Conservation (phyloP, 2,329 filamentous ascomycete genomes). For the Cladobotryum protrusum region DNA sequence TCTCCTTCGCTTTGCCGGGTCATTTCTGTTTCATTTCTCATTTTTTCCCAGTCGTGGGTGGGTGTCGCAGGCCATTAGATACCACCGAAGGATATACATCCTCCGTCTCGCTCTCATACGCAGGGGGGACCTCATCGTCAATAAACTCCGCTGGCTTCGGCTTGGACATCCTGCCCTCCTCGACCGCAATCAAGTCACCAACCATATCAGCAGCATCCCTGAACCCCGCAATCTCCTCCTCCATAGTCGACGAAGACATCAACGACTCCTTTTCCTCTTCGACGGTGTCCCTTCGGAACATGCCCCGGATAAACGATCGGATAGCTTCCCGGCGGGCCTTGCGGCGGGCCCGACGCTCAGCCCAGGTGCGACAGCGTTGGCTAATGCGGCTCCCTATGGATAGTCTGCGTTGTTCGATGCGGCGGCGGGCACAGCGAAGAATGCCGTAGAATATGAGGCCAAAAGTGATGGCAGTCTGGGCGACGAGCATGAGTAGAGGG, state of each 20-base stretch:
- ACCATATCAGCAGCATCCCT: conserved; percentile 41
- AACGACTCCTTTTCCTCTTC: conserved; percentile 1
- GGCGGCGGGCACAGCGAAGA: conserved; percentile 7
- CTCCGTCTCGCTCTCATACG: conserved; percentile 14
- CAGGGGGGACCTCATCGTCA: conserved; percentile 15
- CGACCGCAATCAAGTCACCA: conserved; percentile 39
- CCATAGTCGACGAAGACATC: conserved; percentile 27
- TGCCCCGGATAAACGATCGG: conserved; percentile 11
- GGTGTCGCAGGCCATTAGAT: neutral
- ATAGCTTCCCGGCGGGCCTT: conserved; percentile 20
- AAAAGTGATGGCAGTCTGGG: conserved; percentile 7
- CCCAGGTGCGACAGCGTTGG: conserved; percentile 10
- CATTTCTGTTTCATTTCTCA: neutral
- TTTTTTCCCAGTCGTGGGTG: neutral
- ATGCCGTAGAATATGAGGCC: conserved; percentile 5
- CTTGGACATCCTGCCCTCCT: conserved; percentile 27
- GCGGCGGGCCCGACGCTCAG: conserved; percentile 22
- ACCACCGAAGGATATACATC: conserved; percentile 2
- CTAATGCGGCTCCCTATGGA: neutral
- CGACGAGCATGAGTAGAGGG: conserved; percentile 5
- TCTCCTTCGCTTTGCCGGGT: too few relatives aligned
- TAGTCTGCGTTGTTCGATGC: neutral
- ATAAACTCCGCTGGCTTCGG: neutral
- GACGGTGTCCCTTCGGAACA: neutral
- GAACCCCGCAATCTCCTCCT: conserved; percentile 44